phyloP scores from a whole-genome alignment of 257 asterid species.

The Scutellaria minor region DNA sequence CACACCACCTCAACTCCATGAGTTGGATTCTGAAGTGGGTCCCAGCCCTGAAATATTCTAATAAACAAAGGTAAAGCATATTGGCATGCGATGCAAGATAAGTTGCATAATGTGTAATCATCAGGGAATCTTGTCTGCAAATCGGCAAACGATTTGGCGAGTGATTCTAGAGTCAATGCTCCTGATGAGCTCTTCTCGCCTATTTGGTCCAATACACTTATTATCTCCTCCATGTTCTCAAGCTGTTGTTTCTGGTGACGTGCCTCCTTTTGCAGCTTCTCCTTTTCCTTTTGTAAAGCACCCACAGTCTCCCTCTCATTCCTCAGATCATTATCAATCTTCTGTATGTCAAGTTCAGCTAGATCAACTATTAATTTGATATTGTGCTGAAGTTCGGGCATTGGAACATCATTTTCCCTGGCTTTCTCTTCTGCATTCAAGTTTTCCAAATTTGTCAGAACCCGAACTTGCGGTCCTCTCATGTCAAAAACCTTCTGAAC shows the following conservation, averaged over 20 bases:
- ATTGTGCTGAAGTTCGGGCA: conserved; percentile 97
- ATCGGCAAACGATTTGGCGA: conserved; percentile 64
- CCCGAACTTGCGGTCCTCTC: conserved; percentile 98
- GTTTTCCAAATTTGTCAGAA: conserved; percentile 82
- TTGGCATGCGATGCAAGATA: conserved; percentile 86
- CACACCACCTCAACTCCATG: conserved; percentile 73
- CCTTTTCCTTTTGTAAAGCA: conserved; percentile 82
- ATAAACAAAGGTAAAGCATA: conserved; percentile 80
- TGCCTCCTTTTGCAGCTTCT: conserved; percentile 68
- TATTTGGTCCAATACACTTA: conserved; percentile 56
- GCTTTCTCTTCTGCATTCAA: conserved; percentile 82
- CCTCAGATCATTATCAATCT: conserved; percentile 73
- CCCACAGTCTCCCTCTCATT: conserved; percentile 89
- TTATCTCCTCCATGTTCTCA: conserved; percentile 65
- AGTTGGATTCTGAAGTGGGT: conserved; percentile 88
- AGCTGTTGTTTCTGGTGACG: conserved; percentile 69
- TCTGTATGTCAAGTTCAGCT: conserved; percentile 81
- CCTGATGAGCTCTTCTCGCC: conserved; percentile 66
- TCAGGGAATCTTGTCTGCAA: conserved; percentile 61
- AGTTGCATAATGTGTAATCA: conserved; percentile 73
- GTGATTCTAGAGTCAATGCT: conserved; percentile 68
- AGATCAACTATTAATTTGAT: conserved; percentile 71
- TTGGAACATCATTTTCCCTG: conserved; percentile 73
- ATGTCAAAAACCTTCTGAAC: conserved; percentile 89
- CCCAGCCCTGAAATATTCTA: conserved; percentile 90